A percentile compares a stretch with the other conserved stretches of the same genome.
Evolutionary conservation across 345 rosid species (phyloP).

Genomic region (Dipteronia dyeriana): DNA sequence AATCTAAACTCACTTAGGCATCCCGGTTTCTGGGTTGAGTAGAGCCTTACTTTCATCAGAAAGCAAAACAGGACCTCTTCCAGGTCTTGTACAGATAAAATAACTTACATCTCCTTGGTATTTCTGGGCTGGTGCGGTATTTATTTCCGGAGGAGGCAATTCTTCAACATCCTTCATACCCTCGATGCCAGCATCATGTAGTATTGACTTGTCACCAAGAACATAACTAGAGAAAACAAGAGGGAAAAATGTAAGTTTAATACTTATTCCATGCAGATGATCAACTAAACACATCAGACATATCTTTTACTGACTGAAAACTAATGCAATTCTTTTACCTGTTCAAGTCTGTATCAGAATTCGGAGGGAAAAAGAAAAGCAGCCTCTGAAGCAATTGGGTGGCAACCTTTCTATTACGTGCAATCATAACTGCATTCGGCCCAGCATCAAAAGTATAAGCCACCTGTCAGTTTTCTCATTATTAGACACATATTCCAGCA

Average conservation of each 20-base stretch:
- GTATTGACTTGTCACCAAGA: constrained; percentile 80
- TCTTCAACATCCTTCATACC: constrained; percentile 60
- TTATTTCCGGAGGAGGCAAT: constrained; percentile 59
- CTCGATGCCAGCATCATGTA: constrained; percentile 71
- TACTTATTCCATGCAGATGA: constrained; percentile 1
- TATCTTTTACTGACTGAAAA: not conserved
- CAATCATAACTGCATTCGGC: constrained; percentile 87
- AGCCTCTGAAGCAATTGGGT: constrained; percentile 70
- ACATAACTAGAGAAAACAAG: constrained; percentile 54
- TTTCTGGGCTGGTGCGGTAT: constrained; percentile 50
- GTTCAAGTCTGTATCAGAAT: constrained; percentile 64
- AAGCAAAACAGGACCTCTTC: constrained; percentile 77
- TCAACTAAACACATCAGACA: not conserved
- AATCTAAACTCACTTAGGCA: constrained; percentile 53
- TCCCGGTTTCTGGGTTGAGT: constrained; percentile 62
- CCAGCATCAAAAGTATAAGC: constrained; percentile 98
- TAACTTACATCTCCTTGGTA: constrained; percentile 72
- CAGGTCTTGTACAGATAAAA: constrained; percentile 90
- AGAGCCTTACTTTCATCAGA: constrained; percentile 63
- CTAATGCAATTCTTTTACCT: constrained; percentile 39
- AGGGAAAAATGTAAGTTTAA: constrained; percentile 1
- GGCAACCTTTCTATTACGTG: constrained; percentile 64
- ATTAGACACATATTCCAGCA: constrained; percentile 16
- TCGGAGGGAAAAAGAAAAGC: constrained; percentile 87
- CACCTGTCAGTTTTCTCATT: constrained; percentile 52